Conservation (phyloP, 352 stramenopile species). For the Pythium biforme region DNA sequence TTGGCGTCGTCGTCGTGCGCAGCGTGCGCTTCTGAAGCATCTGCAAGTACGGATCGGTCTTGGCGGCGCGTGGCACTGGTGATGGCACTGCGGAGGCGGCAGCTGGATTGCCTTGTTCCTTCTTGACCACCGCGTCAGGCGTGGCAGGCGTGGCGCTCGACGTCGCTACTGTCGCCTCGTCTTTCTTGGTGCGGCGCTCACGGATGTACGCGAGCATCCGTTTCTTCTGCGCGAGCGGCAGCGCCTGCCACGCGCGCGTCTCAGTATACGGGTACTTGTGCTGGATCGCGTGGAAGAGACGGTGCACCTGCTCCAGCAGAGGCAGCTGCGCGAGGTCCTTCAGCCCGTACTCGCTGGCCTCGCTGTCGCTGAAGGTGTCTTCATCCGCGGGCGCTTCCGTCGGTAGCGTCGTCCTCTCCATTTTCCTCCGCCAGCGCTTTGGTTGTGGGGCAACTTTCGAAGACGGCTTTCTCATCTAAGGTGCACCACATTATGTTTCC, state of each 20-base stretch:
- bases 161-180: slow-evolving; percentile 20
- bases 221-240: slow-evolving; percentile 78
- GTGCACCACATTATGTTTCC: neutral
- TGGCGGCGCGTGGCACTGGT: slow-evolving; percentile 25
- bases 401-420: slow-evolving; percentile 1
- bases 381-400: neutral
- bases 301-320: slow-evolving; percentile 82
- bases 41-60: slow-evolving; percentile 69
- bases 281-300: slow-evolving; percentile 83
- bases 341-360: slow-evolving; percentile 70
- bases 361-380: slow-evolving; percentile 22
- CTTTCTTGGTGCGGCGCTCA: slow-evolving; percentile 41
- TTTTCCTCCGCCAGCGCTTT: slow-evolving; percentile 12
- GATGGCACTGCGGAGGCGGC: no score
- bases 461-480: neutral
- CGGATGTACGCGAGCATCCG: slow-evolving; percentile 84
- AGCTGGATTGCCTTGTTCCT: no score
- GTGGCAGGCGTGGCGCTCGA: neutral
- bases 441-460: neutral
- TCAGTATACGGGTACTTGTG: slow-evolving; percentile 82
- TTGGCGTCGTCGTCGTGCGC: slow-evolving; percentile 22
- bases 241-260: slow-evolving; percentile 71
- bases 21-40: slow-evolving; percentile 77
- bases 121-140: slow-evolving; percentile 17
- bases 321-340: slow-evolving; percentile 59